Evolutionary conservation across 202 grass and related monocot species (phyloP).

Genomic region (Bolboschoenoplectus hybrid): DNA sequence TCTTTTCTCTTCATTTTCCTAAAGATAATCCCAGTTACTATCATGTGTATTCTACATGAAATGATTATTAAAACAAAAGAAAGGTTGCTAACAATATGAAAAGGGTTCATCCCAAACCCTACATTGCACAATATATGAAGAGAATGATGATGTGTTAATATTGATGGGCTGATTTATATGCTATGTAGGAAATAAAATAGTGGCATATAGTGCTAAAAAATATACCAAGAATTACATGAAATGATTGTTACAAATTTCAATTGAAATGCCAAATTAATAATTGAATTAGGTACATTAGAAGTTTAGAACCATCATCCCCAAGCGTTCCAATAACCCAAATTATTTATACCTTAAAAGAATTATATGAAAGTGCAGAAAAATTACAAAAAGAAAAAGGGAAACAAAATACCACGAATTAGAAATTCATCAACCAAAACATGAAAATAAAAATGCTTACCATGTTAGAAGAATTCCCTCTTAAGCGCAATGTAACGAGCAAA

Average conservation of each 20-base stretch:
- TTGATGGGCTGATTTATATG: not conserved
- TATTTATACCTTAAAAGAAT: not conserved
- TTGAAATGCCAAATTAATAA: not conserved
- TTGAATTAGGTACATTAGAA: not conserved
- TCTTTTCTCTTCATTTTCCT: not conserved
- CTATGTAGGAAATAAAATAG: not conserved
- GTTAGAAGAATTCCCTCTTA: not conserved
- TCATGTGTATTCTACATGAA: not conserved
- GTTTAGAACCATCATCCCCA: not conserved
- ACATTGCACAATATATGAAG: slow-evolving; percentile 3
- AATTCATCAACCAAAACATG: not conserved
- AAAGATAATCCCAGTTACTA: not conserved
- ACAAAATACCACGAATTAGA: not conserved
- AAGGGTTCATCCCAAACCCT: not conserved
- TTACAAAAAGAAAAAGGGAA: not conserved
- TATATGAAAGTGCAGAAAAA: not conserved
- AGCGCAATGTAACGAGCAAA: not conserved
- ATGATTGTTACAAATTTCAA: no score
- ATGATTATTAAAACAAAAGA: not conserved
- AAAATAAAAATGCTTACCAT: slow-evolving; percentile 19
- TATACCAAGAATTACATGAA: not conserved
- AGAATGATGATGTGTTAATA: not conserved
- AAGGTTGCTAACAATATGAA: not conserved
- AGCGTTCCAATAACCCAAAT: not conserved
- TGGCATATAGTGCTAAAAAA: not conserved